phyloP scores from a whole-genome alignment of 2,329 filamentous ascomycete genomes.

The Alternaria burnsii region DNA sequence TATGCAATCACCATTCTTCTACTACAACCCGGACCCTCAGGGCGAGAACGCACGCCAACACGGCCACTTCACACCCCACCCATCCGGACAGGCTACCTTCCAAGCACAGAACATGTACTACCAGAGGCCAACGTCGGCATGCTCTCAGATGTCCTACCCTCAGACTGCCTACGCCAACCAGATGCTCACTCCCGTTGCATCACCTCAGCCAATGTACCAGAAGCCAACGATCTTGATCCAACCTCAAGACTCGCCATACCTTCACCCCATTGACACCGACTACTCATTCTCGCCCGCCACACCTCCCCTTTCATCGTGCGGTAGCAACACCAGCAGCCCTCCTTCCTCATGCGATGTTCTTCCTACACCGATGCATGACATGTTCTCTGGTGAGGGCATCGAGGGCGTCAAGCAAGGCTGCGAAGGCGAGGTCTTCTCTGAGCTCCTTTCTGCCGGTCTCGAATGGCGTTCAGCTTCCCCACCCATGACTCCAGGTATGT shows the following conservation, averaged over 20 bases:
- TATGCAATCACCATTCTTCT: slow-evolving; percentile 83
- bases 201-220: slow-evolving; percentile 75
- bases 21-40: slow-evolving; percentile 81
- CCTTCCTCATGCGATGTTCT: slow-evolving; percentile 76
- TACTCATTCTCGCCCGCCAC: slow-evolving; percentile 81
- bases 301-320: slow-evolving; percentile 83
- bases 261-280: slow-evolving; percentile 76
- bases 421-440: slow-evolving; percentile 73
- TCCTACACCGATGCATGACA: slow-evolving; percentile 83
- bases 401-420: slow-evolving; percentile 64
- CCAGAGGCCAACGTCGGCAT: slow-evolving; percentile 68
- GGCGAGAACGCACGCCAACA: slow-evolving; percentile 73
- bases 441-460: slow-evolving; percentile 76
- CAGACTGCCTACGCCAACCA: slow-evolving; percentile 66
- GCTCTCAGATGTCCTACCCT: slow-evolving; percentile 63
- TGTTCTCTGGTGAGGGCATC: slow-evolving; percentile 62
- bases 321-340: slow-evolving; percentile 87
- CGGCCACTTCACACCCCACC: slow-evolving; percentile 74
- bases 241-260: slow-evolving; percentile 64
- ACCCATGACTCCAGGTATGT: slow-evolving; percentile 88
- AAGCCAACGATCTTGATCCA: slow-evolving; percentile 77
- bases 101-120: slow-evolving; percentile 58
- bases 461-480: slow-evolving; percentile 82
- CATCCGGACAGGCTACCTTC: slow-evolving; percentile 42
- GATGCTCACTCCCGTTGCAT: slow-evolving; percentile 77